Percentiles rank a stretch among this genome's conserved stretches.
Evolutionary conservation across 805 yeast species (phyloP).

Genomic region (Torulaspora gathmanii): DNA sequence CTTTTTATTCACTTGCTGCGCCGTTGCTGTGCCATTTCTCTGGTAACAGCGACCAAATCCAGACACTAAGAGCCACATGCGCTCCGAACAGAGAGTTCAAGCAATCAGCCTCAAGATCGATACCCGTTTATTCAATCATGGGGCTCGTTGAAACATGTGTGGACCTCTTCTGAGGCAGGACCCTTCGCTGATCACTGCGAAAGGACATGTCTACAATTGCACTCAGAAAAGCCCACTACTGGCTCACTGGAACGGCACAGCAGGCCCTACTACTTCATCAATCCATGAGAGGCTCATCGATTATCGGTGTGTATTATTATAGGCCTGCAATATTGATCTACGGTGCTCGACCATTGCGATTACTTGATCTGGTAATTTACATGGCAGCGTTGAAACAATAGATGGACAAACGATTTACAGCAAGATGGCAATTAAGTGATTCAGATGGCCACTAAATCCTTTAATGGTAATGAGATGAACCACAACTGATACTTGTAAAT

Average conservation of each 20-base stretch:
- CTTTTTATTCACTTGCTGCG: constrained; percentile 13
- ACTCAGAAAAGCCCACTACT: background rate
- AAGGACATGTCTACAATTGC: background rate
- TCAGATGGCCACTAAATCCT: background rate
- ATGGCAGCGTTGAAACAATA: constrained; percentile 2
- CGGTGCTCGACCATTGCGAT: constrained; percentile 6
- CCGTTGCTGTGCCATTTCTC: constrained; percentile 13
- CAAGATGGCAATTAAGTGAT: background rate
- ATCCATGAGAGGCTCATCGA: background rate
- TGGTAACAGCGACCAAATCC: background rate
- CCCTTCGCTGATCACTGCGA: background rate
- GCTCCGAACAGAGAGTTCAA: background rate
- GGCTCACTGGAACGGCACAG: no score
- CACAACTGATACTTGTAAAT: background rate
- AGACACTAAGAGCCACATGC: background rate
- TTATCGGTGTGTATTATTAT: background rate
- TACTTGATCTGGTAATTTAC: constrained; percentile 22
- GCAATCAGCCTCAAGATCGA: background rate
- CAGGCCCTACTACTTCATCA: background rate
- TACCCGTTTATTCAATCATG: background rate
- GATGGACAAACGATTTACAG: background rate
- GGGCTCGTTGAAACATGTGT: background rate
- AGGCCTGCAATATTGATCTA: background rate
- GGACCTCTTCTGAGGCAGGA: background rate
- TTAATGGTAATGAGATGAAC: background rate